phyloP scores from a whole-genome alignment of 129 eudicot species.

The Gnaphalium uliginosum region DNA sequence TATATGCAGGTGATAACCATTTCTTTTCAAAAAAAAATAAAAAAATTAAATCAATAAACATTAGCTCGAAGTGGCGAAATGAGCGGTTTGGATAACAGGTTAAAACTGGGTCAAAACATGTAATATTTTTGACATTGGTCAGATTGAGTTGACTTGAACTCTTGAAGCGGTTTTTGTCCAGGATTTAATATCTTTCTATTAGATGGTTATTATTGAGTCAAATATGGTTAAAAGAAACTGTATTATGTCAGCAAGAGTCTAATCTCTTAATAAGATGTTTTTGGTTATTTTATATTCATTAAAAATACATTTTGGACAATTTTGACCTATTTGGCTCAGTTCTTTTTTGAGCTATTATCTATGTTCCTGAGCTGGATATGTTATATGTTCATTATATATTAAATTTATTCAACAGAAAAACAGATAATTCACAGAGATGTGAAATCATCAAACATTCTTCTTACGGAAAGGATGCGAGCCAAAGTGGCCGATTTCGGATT shows the following conservation, averaged over 20 bases:
- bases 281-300: no score
- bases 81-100: not conserved
- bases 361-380: not conserved
- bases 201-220: not conserved
- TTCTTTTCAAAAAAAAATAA: no score
- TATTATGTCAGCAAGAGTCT: not conserved
- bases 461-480: conserved; percentile 75
- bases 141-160: not conserved
- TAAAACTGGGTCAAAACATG: not conserved
- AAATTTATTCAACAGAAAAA: conserved; percentile 57
- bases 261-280: no score
- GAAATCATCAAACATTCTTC: conserved; percentile 90
- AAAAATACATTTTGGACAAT: not conserved
- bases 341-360: not conserved
- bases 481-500: conserved; percentile 97
- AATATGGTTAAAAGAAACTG: not conserved
- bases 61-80: not conserved
- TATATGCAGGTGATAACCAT: conserved; percentile 62
- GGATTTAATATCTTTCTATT: no score
- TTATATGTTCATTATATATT: not conserved
- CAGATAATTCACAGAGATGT: conserved; percentile 93
- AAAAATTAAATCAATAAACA: not conserved
- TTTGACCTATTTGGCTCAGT: not conserved
- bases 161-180: no score
- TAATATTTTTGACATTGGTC: not conserved